Evolutionary conservation across 2,329 filamentous ascomycete genomes (phyloP), one percentile per base, ranked within the genome.

Genomic region (Stachybotrys chartarum): DNA sequence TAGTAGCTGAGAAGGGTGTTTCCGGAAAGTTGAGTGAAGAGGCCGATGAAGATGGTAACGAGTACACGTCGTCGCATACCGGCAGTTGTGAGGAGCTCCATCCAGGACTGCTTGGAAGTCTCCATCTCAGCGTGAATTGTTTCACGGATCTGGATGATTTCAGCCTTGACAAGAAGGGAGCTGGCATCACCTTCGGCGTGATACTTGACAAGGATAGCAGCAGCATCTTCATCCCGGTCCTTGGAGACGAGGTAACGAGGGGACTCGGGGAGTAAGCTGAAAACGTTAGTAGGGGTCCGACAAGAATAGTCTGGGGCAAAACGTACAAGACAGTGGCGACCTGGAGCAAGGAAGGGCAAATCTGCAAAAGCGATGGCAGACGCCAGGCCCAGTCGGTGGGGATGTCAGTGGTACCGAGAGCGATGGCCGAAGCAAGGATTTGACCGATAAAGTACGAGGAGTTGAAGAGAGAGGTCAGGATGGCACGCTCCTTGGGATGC

Each of bases 391-490:
- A 69, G 62, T 70, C 63, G 53, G 16, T 63, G 8, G 10, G 48
- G 54, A 68, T 66, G 16, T 64, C 61, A 30, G 72, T 74, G 52
- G 79, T 82, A 1, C 57, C 61, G 54, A 80, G 75, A 0, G 77
- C 74, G 30, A 81, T 75, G 24, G 70, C 74, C 1, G 78, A 76
- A 0, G 79, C 76, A 2, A 72, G 60, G 49, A 83, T 81, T 39
- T 74, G 69, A 32, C 81, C 80, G 56, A 83, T 69, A 57, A 80
- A 83, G 65, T 80, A 82, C 1, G 78, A 81, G 1, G 80, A 77
- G 61, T 84, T 83, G 69, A 83, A 84, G 1, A 84, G 69, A 7
- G 79, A 81, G 1, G 79, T 83, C 54, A 85, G 61, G n/a, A 80
- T 72, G 0, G 81, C 73, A 58, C 83, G 79, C 66, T 85, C 81